A percentile compares a stretch with the other conserved stretches of the same genome.
Conservation (phyloP, 331 rosid genomes). For the Telfairia occidentalis region DNA sequence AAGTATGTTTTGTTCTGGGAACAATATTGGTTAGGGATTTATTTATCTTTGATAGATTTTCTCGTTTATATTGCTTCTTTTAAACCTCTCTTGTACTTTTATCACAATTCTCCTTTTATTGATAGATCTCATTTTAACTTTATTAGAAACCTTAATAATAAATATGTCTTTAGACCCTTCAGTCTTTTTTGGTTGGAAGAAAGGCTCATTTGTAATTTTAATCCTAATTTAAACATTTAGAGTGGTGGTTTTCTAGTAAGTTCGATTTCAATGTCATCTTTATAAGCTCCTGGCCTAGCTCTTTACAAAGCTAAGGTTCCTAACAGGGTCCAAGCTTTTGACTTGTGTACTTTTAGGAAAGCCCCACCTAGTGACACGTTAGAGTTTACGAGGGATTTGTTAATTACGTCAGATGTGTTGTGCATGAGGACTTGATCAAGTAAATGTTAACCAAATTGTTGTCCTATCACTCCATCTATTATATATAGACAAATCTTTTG, state of each 20-base stretch:
- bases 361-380: neutral
- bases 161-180: neutral
- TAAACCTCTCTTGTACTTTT: neutral
- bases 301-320: conserved; percentile 1
- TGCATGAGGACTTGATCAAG: neutral
- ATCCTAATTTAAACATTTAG: neutral
- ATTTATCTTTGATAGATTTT: neutral
- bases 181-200: neutral
- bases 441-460: neutral
- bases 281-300: neutral
- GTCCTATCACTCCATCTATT: neutral
- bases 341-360: neutral
- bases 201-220: neutral
- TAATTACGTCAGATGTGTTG: neutral
- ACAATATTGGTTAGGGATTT: neutral
- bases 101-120: neutral
- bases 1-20: neutral
- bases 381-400: neutral
- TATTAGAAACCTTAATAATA: neutral
- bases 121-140: neutral
- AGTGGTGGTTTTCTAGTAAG: neutral
- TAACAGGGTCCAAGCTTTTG: neutral
- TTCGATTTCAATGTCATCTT: neutral
- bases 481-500: neutral
- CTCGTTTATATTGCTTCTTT: neutral